phyloP scores from a whole-genome alignment of 108 stramenopile genomes.

The Cylindrotheca fusiformis region DNA sequence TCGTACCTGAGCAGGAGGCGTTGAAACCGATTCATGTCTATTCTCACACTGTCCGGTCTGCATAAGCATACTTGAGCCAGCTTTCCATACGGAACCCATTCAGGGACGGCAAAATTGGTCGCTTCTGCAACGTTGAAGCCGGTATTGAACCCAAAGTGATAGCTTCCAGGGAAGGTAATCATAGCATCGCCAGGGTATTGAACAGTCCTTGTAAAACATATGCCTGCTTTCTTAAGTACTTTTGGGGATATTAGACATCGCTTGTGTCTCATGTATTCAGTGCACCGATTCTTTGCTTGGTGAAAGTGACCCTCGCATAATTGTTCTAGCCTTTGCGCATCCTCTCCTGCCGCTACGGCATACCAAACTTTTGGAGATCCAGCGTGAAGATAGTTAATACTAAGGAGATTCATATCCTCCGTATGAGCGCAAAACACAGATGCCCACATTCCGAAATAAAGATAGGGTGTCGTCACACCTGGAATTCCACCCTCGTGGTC shows the following conservation, averaged over 20 bases:
- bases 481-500: constrained; percentile 57
- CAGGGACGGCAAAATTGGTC: constrained; percentile 89
- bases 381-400: constrained; percentile 96
- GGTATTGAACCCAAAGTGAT: constrained; percentile 98
- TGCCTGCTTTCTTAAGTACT: constrained; percentile 88
- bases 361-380: constrained; percentile 99
- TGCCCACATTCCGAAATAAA: constrained; percentile 91
- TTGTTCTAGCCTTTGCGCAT: constrained; percentile 81
- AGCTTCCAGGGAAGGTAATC: constrained; percentile 94
- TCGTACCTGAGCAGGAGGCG: constrained; percentile 66
- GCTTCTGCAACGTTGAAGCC: constrained; percentile 98
- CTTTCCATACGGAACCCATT: constrained; percentile 88
- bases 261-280: constrained; percentile 96
- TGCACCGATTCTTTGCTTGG: constrained; percentile 65
- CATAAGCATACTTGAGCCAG: constrained; percentile 87
- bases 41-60: constrained; percentile 87
- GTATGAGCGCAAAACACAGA: constrained; percentile 91
- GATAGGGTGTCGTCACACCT: constrained; percentile 85
- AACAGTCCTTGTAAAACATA: constrained; percentile 84
- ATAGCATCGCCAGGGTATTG: constrained; percentile 96
- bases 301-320: constrained; percentile 75
- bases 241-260: constrained; percentile 84
- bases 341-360: constrained; percentile 74
- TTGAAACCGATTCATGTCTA: constrained; percentile 86
- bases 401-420: constrained; percentile 97